A percentile compares a stretch with the other conserved stretches of the same genome.
Evolutionary conservation across 805 yeast species (phyloP).

Genomic region (Starmerella khaoyaiensis): DNA sequence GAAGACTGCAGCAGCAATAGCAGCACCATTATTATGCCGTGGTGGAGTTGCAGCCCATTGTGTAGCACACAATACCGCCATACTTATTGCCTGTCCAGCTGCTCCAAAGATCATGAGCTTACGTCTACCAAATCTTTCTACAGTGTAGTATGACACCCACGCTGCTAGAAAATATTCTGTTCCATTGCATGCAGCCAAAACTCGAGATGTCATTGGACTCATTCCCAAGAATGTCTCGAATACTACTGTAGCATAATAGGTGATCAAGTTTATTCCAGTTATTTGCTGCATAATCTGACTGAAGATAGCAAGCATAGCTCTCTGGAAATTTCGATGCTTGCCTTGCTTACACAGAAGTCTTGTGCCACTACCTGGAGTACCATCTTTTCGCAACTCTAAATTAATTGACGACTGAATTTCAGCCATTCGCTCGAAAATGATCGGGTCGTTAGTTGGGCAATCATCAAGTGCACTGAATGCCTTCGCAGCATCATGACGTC

Average conservation of each 20-base stretch:
- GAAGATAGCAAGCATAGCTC: slow-evolving; percentile 32
- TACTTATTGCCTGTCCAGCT: slow-evolving; percentile 34
- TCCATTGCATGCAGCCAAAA: slow-evolving; percentile 36
- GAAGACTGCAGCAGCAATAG: slow-evolving; percentile 53
- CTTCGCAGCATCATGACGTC: slow-evolving; percentile 32
- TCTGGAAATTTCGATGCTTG: slow-evolving; percentile 18
- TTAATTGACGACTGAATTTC: slow-evolving; percentile 13
- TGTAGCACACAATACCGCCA: slow-evolving; percentile 16
- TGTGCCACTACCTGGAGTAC: slow-evolving; percentile 6
- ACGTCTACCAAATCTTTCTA: slow-evolving; percentile 45
- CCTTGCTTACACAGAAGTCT: slow-evolving; percentile 32
- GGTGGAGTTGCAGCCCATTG: slow-evolving; percentile 32
- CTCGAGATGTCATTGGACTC: slow-evolving; percentile 32
- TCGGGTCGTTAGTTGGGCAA: slow-evolving; percentile 7
- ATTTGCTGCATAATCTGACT: slow-evolving; percentile 24
- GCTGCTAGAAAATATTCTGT: slow-evolving; percentile 32
- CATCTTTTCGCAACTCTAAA: slow-evolving; percentile 7
- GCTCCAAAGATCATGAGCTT: slow-evolving; percentile 24
- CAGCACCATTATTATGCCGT: slow-evolving; percentile 30
- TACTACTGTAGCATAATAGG: slow-evolving; percentile 46
- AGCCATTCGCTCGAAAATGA: slow-evolving; percentile 5
- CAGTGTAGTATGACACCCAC: slow-evolving; percentile 41
- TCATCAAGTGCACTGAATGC: slow-evolving; percentile 37
- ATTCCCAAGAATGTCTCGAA: slow-evolving; percentile 38
- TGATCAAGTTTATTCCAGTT: slow-evolving; percentile 44